Base-by-base conservation (phyloP, 2,329 filamentous ascomycete genomes). In the Pseudogymnoascus sp. region DNA sequence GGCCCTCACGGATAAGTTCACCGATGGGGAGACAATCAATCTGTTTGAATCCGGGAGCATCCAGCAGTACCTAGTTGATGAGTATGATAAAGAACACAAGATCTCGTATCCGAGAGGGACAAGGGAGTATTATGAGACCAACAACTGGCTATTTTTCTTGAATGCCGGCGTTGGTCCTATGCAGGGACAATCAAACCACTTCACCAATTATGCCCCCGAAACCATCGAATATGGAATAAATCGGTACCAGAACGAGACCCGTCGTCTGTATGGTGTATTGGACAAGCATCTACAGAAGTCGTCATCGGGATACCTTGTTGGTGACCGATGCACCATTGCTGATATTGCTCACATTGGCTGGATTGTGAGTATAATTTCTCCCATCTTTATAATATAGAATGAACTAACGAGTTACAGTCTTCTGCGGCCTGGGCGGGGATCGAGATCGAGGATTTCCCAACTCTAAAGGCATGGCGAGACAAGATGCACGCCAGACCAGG, bases 1-100 rank as follows among this genome's bases (percentile, higher is more conserved):
- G 3, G 92, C 92, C 64, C 71, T 96, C 61, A 95, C 90, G 6
- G 92, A 96, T 76, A 89, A 81, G 6, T 88, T 90, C 73, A 79
- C 80, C 4, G 87, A 95, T 73, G 90, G 90, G 68, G 79, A 88
- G 73, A 78, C 80, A 35, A 91, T 96, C 72, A 81, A 83, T 64
- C 74, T 96, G 16, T 96, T 96, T 72, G 92, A 96, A 76, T 90
- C 86, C 67, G 91, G 90, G 64, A 85, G 87, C 67, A 95, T 96
- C 72, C 79, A 96, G 77, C 86, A 92, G 75, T 96, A 96, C 74
- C 82, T 96, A 5, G 85, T 89, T 16, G 88, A 92, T 61, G 83
- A 86, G 65, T 96, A 96, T 74, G 91, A 96, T 75, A 82, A 80
- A 29, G 88, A 93, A 62, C 79, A 95, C 80, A 93, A 91, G 78